Evolutionary conservation across 345 rosid species (phyloP), one percentile per base, ranked within the genome.

Genomic region (Rhodomyrtus tomentosa): DNA sequence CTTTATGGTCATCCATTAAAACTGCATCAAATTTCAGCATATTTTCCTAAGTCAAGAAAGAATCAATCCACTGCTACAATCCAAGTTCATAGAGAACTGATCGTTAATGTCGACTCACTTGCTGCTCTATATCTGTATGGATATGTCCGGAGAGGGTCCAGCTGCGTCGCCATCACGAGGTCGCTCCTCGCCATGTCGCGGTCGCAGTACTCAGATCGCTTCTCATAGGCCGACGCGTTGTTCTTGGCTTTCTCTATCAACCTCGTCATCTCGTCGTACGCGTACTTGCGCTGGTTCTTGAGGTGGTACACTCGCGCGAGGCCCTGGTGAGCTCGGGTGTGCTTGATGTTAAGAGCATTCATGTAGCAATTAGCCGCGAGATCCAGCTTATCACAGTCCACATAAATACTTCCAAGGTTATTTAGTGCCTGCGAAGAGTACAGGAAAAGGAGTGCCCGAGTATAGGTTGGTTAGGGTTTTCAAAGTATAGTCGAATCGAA

Each of bases 111-210:
- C 13, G 86, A 55, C 82, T 42, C 88, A 95, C 99, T 98, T 84
- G 99, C 99, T 59, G 99, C 99, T 86, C 99, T 93, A 90, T 95
- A 96, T 92, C 96, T 91, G 91, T 98, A 98, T 2, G 99, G 99
- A 82, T 96, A 96, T n/a, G 98, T 96, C 87, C 99, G 93, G 84
- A 96, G 86, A 13, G 99, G 99, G 90, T 98, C 99, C 49, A 96
- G 90, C 76, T 91, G 91, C 4, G 99, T 93, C 72, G 98, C 96
- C 87, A 91, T 91, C 87, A 85, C 76, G 83, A 98, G 98, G 87
- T 98, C 99, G 82, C 85, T 90, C 90, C 95, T 95, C 50, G 99
- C 98, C 98, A 93, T 91, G 86, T 94, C 96, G 1, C 95, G 96
- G 86, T 96, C 98, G 88, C 98, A 98, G 87, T 98, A 98, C 81